These are phyloP conservation scores for Lipomyces kockii DNA, from an alignment of 805 yeast species.

Conservation along the genomic window DNA sequence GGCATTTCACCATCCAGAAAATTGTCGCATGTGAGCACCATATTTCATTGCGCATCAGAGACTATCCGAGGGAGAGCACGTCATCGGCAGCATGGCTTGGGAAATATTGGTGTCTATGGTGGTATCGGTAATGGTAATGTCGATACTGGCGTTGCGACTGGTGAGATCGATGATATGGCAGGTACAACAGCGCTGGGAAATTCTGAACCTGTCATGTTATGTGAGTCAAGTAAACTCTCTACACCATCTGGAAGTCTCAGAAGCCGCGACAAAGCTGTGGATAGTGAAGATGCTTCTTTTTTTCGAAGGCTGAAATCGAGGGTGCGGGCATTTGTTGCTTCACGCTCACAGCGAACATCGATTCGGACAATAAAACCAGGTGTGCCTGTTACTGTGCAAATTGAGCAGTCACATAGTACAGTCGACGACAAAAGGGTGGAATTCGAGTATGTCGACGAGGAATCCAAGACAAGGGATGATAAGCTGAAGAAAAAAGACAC, in stretches of 20 bases:
- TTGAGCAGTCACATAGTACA: neutral
- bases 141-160: neutral
- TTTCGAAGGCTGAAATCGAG: neutral
- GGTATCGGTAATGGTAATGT: neutral
- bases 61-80: neutral
- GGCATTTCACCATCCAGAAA: neutral
- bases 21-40: neutral
- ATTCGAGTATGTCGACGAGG: neutral
- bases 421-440: neutral
- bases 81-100: neutral
- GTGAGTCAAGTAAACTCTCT: neutral
- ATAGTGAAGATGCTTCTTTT: neutral
- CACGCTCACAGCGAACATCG: neutral
- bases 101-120: neutral
- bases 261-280: neutral
- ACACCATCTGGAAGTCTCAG: neutral
- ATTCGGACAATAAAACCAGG: neutral
- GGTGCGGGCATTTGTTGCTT: neutral
- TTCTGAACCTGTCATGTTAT: neutral
- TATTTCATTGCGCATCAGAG: neutral
- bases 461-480: neutral
- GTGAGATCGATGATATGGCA: neutral
- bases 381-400: neutral
- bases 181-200: neutral
- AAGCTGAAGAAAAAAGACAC: neutral